Percentiles rank a stretch among this genome's conserved stretches.
Conservation (phyloP, 169 alveolate genomes). For the Cryptosporidium sp. region DNA sequence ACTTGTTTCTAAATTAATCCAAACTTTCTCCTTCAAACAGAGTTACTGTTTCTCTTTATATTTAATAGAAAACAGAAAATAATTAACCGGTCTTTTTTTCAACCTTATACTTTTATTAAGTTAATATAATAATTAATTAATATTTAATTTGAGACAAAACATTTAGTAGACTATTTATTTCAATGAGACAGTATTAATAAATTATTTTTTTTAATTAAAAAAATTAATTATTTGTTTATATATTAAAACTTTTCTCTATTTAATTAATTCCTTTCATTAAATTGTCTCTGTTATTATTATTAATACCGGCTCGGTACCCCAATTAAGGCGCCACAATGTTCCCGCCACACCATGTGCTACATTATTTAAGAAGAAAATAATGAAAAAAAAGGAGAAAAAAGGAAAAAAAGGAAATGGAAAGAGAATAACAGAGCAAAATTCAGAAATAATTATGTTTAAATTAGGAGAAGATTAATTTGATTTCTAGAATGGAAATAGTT, state of each 20-base stretch:
- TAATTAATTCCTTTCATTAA: neutral
- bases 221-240: neutral
- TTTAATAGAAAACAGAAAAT: neutral
- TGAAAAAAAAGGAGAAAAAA: neutral
- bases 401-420: neutral
- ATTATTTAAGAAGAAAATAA: neutral
- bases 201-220: too few species aligned
- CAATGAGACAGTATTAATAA: neutral
- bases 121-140: neutral
- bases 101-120: neutral
- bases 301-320: neutral
- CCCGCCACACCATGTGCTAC: slow-evolving; percentile 11
- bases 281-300: neutral
- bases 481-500: neutral
- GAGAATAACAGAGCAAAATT: neutral
- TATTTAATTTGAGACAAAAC: slow-evolving; percentile 3
- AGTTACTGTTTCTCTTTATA: neutral
- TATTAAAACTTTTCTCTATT: neutral
- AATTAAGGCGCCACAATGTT: neutral
- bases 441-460: neutral
- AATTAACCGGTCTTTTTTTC: slow-evolving; percentile 7
- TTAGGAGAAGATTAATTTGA: neutral
- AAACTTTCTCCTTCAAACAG: neutral
- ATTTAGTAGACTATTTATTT: neutral
- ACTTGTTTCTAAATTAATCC: slow-evolving; percentile 6